Evolutionary conservation across 768 basidiomycete species (phyloP).

Genomic region (Chalciporus pseudorubinellus): DNA sequence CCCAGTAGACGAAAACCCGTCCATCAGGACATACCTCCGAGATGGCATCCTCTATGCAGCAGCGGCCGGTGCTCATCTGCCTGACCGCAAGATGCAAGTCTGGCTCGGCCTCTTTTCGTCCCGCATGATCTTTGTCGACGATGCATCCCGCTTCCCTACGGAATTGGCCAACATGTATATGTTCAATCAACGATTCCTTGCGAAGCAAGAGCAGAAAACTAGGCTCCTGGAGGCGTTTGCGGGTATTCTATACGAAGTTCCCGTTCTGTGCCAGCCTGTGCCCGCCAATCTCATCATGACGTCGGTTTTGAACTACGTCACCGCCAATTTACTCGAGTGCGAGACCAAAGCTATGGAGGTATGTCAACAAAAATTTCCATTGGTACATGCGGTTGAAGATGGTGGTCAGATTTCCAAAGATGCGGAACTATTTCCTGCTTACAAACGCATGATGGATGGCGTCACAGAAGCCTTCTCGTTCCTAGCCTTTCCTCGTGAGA

Average conservation of each 20-base stretch:
- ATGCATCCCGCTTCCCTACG: constrained; percentile 24
- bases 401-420: constrained; percentile 5
- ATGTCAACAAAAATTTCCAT: neutral
- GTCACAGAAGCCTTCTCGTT: constrained; percentile 31
- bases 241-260: constrained; percentile 24
- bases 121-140: constrained; percentile 34
- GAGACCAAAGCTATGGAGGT: constrained; percentile 26
- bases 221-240: constrained; percentile 31
- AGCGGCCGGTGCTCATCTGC: constrained; percentile 25
- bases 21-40: constrained; percentile 2
- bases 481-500: constrained; percentile 32
- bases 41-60: constrained; percentile 1
- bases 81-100: constrained; percentile 25
- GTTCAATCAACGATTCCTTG: constrained; percentile 33
- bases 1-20: neutral
- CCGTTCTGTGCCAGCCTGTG: constrained; percentile 24
- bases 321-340: constrained; percentile 29
- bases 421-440: constrained; percentile 20
- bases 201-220: constrained; percentile 25
- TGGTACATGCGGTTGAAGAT: neutral
- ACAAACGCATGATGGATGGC: constrained; percentile 22
- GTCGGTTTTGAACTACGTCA: constrained; percentile 34
- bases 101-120: constrained; percentile 38
- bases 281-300: constrained; percentile 34
- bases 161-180: constrained; percentile 16